Evolutionary conservation across 139 green algal genomes (phyloP), one percentile per base, ranked within the genome.

Genomic region (Coccomyxa sp.): DNA sequence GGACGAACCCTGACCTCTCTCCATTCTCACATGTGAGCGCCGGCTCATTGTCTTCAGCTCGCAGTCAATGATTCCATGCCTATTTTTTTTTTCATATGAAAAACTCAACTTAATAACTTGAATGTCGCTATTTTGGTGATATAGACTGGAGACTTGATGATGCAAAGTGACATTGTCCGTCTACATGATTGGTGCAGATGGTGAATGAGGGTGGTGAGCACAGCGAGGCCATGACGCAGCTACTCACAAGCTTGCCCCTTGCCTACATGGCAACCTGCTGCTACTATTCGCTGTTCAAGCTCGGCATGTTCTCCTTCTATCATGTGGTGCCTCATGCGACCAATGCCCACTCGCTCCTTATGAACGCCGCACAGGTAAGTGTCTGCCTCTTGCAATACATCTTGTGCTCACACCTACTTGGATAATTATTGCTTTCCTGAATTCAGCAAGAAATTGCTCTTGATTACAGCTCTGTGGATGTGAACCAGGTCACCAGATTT

Each of bases 211-310:
- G 63, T 51, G 38, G 38, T 57, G 60, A 79, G 75, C 60, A 82
- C 38, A 80, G 83, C 30, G 85, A 89, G 84, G 83, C 86, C 66
- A 31, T 30, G 13, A 78, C 88, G 32, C 90, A 93, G 84, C 66
- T 92, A 32, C 81, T 91, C 31, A 87, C 91, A 27, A 80, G 88
- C 16, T 31, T 93, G 12, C 94, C 94, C 10, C 88, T 98, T 85
- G 89, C 82, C 58, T 99, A 99, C 92, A 94, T 98, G 81, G 96
- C 91, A 88, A 88, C 88, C 25, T 95, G 90, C 91, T 93, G 92
- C 75, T 98, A 98, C 90, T 97, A 94, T 84, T 94, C 94, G 27
- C 88, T 99, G 31, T 97, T 98, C 90, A 90, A 90, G 83, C 84
- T 98, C 57, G 93, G 89, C 28, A 89, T 89, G 66, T 94, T 97